These are phyloP conservation scores for Globisporangium nagaii DNA, from an alignment of 352 stramenopile genomes.

Conservation along the genomic window DNA sequence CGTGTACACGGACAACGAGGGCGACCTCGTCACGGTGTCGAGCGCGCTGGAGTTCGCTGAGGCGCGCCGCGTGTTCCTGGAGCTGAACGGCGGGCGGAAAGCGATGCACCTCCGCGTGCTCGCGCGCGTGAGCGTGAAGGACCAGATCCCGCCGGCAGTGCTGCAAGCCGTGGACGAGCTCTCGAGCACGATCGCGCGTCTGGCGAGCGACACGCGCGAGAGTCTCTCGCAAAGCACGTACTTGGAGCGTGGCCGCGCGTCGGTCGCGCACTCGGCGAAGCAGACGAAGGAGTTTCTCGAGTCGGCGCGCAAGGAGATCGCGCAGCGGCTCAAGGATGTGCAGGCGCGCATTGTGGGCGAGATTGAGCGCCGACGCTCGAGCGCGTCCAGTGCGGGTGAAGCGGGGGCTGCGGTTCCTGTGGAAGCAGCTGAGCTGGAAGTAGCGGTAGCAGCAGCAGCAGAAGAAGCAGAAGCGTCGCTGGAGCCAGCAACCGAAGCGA, in stretches of 20 bases:
- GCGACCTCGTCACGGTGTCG: conserved; percentile 56
- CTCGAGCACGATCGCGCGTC: conserved; percentile 21
- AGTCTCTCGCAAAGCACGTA: conserved; percentile 24
- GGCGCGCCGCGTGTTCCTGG: conserved; percentile 42
- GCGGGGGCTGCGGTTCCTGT: too few relatives aligned
- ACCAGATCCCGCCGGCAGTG: conserved; percentile 38
- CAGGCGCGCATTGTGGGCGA: conserved; percentile 32
- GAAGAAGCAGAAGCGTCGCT: neutral
- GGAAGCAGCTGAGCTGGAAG: too few relatives aligned
- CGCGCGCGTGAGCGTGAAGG: conserved; percentile 31
- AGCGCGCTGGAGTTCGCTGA: conserved; percentile 50
- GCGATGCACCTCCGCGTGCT: conserved; percentile 61
- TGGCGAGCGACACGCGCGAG: conserved; percentile 27
- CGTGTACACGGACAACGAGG: conserved; percentile 68
- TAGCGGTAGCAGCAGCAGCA: conserved; percentile 2
- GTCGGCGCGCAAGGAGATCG: conserved; percentile 37
- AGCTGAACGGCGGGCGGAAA: conserved; percentile 19
- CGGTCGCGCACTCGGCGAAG: conserved; percentile 35
- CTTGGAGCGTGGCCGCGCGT: conserved; percentile 47
- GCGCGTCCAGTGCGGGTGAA: conserved; percentile 1
- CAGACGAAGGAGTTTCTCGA: conserved; percentile 43
- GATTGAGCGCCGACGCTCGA: conserved; percentile 49
- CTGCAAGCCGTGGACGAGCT: conserved; percentile 49
- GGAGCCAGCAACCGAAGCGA: neutral
- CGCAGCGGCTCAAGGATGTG: conserved; percentile 36